Evolutionary conservation across 106 monocot genomes (phyloP).

Genomic region (Narthecium ossifragum): DNA sequence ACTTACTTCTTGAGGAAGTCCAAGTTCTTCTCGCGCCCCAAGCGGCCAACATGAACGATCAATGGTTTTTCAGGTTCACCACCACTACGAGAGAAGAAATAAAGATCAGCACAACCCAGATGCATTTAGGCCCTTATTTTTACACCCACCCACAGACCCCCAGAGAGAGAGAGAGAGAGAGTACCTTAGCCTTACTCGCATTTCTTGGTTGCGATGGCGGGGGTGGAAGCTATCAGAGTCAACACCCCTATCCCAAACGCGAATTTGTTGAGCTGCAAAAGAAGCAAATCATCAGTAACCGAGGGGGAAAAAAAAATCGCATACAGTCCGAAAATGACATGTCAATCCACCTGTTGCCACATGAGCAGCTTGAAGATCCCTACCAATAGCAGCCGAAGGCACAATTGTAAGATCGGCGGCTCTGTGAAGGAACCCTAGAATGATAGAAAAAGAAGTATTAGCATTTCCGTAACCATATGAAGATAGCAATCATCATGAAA

Average conservation of each 20-base stretch:
- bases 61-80: neutral
- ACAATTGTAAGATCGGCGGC: slow-evolving; percentile 93
- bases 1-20: neutral
- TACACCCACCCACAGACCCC: too few relatives aligned
- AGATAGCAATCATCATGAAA: too few relatives aligned
- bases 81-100: neutral
- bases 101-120: too few relatives aligned
- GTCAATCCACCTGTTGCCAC: slow-evolving; percentile 51
- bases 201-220: slow-evolving; percentile 54
- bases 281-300: slow-evolving; percentile 1
- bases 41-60: neutral
- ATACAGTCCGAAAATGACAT: neutral
- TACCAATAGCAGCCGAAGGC: slow-evolving; percentile 74
- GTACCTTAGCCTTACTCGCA: slow-evolving; percentile 77
- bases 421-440: slow-evolving; percentile 80
- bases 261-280: slow-evolving; percentile 71
- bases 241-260: slow-evolving; percentile 94
- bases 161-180: slow-evolving; percentile 2
- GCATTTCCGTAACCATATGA: too few relatives aligned
- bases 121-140: too few relatives aligned
- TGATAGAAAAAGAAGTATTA: too few relatives aligned
- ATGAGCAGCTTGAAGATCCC: slow-evolving; percentile 62
- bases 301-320: neutral
- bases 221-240: slow-evolving; percentile 93
- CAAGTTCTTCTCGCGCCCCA: neutral